Evolutionary conservation across 495 filamentous ascomycete genomes (phyloP).

Genomic region (Hypoxylon lenormandii): DNA sequence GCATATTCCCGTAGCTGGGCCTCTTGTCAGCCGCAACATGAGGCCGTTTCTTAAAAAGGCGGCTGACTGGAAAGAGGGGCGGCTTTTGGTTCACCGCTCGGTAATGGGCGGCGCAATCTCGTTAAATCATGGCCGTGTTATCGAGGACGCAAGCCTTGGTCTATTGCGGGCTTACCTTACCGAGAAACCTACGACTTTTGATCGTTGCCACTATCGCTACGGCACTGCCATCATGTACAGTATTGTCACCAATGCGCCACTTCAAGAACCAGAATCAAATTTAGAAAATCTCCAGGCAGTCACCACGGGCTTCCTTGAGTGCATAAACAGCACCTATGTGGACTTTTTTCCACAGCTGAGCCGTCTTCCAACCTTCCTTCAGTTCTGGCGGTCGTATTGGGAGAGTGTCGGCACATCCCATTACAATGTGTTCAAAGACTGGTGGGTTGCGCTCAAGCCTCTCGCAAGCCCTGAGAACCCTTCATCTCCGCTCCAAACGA

Average conservation of each 20-base stretch:
- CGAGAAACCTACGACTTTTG: constrained; percentile 51
- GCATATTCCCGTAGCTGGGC: constrained; percentile 53
- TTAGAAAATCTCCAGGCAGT: constrained; percentile 51
- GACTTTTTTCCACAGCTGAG: constrained; percentile 59
- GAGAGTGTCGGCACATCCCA: constrained; percentile 48
- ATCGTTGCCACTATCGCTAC: constrained; percentile 55
- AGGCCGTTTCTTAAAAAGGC: constrained; percentile 51
- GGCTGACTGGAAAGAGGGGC: constrained; percentile 49
- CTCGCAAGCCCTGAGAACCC: constrained; percentile 21
- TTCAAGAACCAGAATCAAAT: constrained; percentile 26
- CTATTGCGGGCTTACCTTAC: constrained; percentile 53
- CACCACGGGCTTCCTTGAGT: constrained; percentile 45
- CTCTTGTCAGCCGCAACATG: constrained; percentile 50
- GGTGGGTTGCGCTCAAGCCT: constrained; percentile 51
- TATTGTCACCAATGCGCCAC: constrained; percentile 38
- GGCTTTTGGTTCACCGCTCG: constrained; percentile 54
- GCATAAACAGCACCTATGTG: constrained; percentile 50
- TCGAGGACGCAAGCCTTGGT: constrained; percentile 52
- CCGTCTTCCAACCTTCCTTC: constrained; percentile 54
- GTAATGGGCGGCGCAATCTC: constrained; percentile 49
- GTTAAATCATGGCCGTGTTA: constrained; percentile 47
- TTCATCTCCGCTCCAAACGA: constrained; percentile 51
- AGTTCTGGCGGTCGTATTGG: constrained; percentile 57
- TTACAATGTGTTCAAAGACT: constrained; percentile 52
- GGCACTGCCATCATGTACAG: constrained; percentile 53